Evolutionary conservation across 1,284 basidiomycete species (phyloP).

Genomic region (Trichosporon sp.): DNA sequence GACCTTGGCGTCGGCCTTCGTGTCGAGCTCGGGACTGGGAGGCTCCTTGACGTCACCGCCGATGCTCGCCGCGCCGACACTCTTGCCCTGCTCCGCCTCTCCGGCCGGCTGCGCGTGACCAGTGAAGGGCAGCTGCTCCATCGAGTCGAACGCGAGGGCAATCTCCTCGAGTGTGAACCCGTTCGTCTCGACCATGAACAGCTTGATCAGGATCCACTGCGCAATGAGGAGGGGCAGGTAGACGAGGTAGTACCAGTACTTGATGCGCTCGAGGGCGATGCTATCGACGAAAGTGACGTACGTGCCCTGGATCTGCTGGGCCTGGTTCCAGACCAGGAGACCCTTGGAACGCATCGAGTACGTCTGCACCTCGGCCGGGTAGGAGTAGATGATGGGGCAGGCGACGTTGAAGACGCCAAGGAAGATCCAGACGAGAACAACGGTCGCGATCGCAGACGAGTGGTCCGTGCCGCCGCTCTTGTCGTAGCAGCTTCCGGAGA

Average conservation of each 20-base stretch:
- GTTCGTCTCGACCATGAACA: slow-evolving; percentile 54
- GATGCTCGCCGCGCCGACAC: background rate
- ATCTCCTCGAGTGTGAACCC: slow-evolving; percentile 57
- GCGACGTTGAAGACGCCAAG: slow-evolving; percentile 54
- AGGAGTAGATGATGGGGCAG: slow-evolving; percentile 51
- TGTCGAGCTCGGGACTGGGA: too few relatives aligned
- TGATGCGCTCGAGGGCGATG: slow-evolving; percentile 54
- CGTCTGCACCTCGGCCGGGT: slow-evolving; percentile 56
- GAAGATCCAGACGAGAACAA: slow-evolving; percentile 57
- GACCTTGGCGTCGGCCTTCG: background rate
- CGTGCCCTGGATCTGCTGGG: slow-evolving; percentile 42
- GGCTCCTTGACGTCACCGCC: background rate
- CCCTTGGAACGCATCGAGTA: slow-evolving; percentile 57
- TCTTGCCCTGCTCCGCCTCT: slow-evolving; percentile 10
- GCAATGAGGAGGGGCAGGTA: slow-evolving; percentile 46
- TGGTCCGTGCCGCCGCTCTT: slow-evolving; percentile 40
- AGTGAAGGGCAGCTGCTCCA: slow-evolving; percentile 21
- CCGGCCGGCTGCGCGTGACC: slow-evolving; percentile 10
- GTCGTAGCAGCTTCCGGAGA: slow-evolving; percentile 46
- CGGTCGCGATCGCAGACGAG: slow-evolving; percentile 47
- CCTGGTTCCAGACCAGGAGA: slow-evolving; percentile 56
- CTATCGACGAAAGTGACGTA: slow-evolving; percentile 49
- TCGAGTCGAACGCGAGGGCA: slow-evolving; percentile 46
- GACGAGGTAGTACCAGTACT: slow-evolving; percentile 49
- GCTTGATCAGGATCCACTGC: slow-evolving; percentile 41